Evolutionary conservation across 805 yeast genomes (phyloP).

Genomic region (Sungouiozyma intestinalis): DNA sequence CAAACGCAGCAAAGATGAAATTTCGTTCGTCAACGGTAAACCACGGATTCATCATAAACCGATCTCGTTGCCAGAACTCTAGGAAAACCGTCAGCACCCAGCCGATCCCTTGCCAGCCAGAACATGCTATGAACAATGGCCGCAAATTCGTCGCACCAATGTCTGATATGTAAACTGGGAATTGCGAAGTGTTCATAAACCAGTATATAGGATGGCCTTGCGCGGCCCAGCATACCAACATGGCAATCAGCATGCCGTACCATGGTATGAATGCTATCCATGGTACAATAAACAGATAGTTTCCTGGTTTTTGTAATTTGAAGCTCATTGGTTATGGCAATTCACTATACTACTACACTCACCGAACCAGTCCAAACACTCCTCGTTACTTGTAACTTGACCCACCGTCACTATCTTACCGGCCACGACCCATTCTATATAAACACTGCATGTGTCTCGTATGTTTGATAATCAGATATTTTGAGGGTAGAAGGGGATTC

Average conservation of each 20-base stretch:
- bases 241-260: conserved; percentile 85
- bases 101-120: conserved; percentile 67
- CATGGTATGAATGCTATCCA: conserved; percentile 56
- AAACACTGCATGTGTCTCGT: neutral
- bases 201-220: conserved; percentile 68
- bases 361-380: too few relatives aligned
- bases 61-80: conserved; percentile 49
- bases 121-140: conserved; percentile 71
- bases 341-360: too few relatives aligned
- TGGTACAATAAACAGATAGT: conserved; percentile 49
- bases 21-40: conserved; percentile 31
- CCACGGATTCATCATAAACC: conserved; percentile 31
- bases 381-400: too few relatives aligned
- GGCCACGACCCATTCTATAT: too few relatives aligned
- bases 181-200: conserved; percentile 37
- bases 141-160: conserved; percentile 80
- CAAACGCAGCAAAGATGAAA: conserved; percentile 33
- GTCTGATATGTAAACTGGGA: conserved; percentile 66
- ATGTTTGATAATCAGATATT: too few relatives aligned
- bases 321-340: neutral
- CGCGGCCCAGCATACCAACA: conserved; percentile 65
- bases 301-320: conserved; percentile 25
- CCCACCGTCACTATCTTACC: too few relatives aligned
- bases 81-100: conserved; percentile 52
- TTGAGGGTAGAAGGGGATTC: neutral